Base-by-base conservation (phyloP, 176 grass and related monocot species). In the Olyra latifolia region DNA sequence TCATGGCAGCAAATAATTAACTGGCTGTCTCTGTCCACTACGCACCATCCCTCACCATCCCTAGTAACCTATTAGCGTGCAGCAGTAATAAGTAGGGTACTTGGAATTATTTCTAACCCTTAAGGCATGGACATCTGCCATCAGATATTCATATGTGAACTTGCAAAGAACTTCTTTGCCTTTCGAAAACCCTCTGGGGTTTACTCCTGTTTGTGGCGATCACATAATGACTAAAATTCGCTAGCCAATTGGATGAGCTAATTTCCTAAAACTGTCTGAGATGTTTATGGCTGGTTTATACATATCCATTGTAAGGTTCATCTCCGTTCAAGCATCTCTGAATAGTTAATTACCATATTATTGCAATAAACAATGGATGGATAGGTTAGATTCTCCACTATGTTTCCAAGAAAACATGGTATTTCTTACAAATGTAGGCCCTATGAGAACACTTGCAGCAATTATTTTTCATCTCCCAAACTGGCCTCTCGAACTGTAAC, bases 1-100 rank as follows among this genome's bases (percentile, higher is more conserved):
- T 13, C n/a, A 54, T 65, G 61, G 30, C 32, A 64, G 45, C 69
- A 74, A 74, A 62, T 73, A 49, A 63, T 25, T 72, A 62, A 41
- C 6, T 13, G 63, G 50, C 47, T 64, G 22, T 35, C 5, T 62
- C 58, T 82, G 68, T 12, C 16, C 28, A 46, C 42, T 13, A 10
- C 7, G 0, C 14, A 61, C 11, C 57, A 60, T 2, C 22, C 13
- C 43, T 60, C 10, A 16, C 25, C 32, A 24, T 22, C 30, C 53
- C 7, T 40, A 6, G 71, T 19, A 61, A 61, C 23, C 57, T 60
- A 27, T 13, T 46, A 30, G 25, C 60, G 72, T 59, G 38, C 38
- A 42, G 15, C 29, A 20, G 9, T 76, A 59, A 11, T 76, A 20
- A 76, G 8, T 11, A 12, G 14, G 38, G 23, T 29, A 76, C 39